Evolutionary conservation across 2,329 filamentous ascomycete genomes (phyloP).

Genomic region (Colletotrichum horii): DNA sequence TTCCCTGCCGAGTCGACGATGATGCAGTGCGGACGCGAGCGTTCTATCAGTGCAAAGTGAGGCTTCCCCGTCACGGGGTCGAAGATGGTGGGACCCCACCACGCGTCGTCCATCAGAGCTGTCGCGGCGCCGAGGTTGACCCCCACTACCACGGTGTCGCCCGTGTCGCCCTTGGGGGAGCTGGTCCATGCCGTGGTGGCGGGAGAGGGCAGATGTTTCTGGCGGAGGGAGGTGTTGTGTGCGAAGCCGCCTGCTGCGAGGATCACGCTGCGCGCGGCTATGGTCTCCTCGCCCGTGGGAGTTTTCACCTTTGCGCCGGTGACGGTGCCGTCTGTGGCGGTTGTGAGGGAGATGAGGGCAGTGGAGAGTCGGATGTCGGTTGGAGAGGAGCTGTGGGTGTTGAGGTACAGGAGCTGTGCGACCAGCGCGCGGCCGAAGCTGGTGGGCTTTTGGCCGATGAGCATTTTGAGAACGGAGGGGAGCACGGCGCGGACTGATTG

Average conservation of each 20-base stretch:
- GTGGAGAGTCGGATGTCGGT: conserved; percentile 8
- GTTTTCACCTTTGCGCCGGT: conserved; percentile 13
- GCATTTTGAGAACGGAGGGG: conserved; percentile 1
- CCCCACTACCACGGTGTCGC: conserved; percentile 27
- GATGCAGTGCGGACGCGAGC: conserved; percentile 35
- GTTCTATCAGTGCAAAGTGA: conserved; percentile 31
- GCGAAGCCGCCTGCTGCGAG: conserved; percentile 41
- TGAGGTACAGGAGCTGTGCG: conserved; percentile 26
- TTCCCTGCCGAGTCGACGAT: conserved; percentile 36
- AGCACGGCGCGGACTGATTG: neutral
- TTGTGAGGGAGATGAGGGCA: conserved; percentile 16
- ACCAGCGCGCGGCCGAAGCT: conserved; percentile 29
- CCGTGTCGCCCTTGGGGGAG: conserved; percentile 29
- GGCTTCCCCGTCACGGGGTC: conserved; percentile 26
- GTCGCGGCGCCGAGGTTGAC: conserved; percentile 27
- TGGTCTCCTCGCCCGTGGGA: conserved; percentile 27
- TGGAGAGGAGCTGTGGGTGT: conserved; percentile 10
- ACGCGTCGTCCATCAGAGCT: conserved; percentile 36
- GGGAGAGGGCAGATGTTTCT: conserved; percentile 24
- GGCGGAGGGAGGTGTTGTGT: conserved; percentile 32
- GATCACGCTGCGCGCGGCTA: conserved; percentile 33
- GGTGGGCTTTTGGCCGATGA: conserved; percentile 21
- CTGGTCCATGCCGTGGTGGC: conserved; percentile 30
- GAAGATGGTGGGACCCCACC: conserved; percentile 37
- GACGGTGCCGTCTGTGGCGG: conserved; percentile 24